A percentile compares a stretch with the other conserved stretches of the same genome.
Evolutionary conservation across 2,329 filamentous ascomycete species (phyloP).

Genomic region (Colletotrichum spinosum): DNA sequence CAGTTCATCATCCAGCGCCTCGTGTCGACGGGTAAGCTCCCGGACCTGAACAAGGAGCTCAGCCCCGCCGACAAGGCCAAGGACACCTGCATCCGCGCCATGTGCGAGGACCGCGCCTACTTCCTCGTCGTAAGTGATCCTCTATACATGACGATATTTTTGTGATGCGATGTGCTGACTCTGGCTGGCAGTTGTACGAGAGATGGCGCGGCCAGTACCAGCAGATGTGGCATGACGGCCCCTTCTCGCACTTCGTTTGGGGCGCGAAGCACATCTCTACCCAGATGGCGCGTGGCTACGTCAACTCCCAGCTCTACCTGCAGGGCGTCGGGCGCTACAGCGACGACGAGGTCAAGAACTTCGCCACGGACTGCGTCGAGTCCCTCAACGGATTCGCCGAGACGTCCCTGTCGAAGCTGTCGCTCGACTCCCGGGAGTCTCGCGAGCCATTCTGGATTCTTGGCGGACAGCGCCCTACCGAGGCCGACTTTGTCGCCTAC

Average conservation of each 20-base stretch:
- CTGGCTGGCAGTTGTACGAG: slow-evolving; percentile 37
- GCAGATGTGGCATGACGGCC: slow-evolving; percentile 39
- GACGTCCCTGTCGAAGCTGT: slow-evolving; percentile 31
- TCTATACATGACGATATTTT: too few species aligned
- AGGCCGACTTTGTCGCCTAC: slow-evolving; percentile 39
- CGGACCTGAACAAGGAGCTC: slow-evolving; percentile 34
- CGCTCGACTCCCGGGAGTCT: slow-evolving; percentile 17
- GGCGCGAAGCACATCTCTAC: slow-evolving; percentile 37
- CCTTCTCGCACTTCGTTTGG: slow-evolving; percentile 36
- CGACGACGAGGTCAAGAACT: slow-evolving; percentile 37
- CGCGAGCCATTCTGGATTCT: slow-evolving; percentile 41
- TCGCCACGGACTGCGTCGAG: slow-evolving; percentile 38
- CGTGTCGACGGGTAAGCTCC: slow-evolving; percentile 37
- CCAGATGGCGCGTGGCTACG: slow-evolving; percentile 29
- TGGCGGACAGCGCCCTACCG: slow-evolving; percentile 39
- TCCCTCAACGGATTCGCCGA: slow-evolving; percentile 38
- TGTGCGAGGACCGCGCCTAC: slow-evolving; percentile 40
- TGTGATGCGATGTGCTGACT: slow-evolving; percentile 3
- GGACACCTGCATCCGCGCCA: slow-evolving; percentile 37
- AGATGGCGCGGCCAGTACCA: slow-evolving; percentile 39
- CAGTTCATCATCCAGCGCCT: slow-evolving; percentile 38
- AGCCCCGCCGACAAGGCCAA: slow-evolving; percentile 29
- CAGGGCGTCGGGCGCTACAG: slow-evolving; percentile 40
- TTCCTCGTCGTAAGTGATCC: slow-evolving; percentile 38
- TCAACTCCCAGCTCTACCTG: slow-evolving; percentile 39